Conservation (phyloP, 1,284 basidiomycete species). For the Irpex sp. region DNA sequence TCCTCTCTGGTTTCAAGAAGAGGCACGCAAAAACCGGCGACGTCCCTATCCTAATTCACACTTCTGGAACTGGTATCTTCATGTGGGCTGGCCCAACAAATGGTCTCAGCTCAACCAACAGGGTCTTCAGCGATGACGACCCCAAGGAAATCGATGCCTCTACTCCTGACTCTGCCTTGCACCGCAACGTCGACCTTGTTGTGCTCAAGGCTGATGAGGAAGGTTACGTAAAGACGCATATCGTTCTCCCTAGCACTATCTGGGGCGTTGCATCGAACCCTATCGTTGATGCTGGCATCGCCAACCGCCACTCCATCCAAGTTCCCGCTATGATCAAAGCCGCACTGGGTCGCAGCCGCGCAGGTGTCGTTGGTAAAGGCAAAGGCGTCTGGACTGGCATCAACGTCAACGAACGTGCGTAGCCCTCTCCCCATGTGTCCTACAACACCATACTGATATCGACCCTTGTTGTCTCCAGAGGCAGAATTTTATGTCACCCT, state of each 20-base stretch:
- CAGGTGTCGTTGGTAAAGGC: neutral
- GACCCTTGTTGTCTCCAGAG: neutral
- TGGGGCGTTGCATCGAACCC: neutral
- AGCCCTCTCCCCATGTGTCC: slow-evolving; percentile 1
- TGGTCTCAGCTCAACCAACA: neutral
- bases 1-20: neutral
- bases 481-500: slow-evolving; percentile 5
- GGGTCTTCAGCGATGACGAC: neutral
- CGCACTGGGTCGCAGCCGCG: neutral
- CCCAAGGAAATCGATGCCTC: neutral
- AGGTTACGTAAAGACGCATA: neutral
- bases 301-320: neutral
- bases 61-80: neutral
- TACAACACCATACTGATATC: neutral
- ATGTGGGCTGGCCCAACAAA: neutral
- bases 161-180: neutral
- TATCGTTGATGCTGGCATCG: neutral
- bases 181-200: neutral
- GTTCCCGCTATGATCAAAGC: neutral
- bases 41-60: neutral
- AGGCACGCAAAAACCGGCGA: neutral
- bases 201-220: neutral
- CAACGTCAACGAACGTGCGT: neutral
- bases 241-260: neutral
- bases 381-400: neutral